Base-by-base conservation (phyloP, 1,139 yeast species). In the Yamadazyma oceani region DNA sequence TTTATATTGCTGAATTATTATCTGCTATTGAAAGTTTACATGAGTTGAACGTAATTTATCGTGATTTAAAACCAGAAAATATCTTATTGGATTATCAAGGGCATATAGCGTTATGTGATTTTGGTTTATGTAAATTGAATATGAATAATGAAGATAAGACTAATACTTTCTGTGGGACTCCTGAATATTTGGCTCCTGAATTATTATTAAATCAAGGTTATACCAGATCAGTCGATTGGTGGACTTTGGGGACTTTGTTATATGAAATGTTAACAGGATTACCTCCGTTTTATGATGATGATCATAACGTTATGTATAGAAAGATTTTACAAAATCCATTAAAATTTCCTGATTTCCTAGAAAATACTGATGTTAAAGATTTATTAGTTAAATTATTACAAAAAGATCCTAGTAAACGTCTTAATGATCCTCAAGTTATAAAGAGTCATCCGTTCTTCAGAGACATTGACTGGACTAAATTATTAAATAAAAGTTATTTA, bases 201-300 rank as follows among this genome's bases (percentile, higher is more conserved):
- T 76, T 92, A 41, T 68, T 92, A 41, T 70, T 90, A 46, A 95
- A 92, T 46, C 89, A 87, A 58, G 97, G 97, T 2, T 92, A 92
- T 62, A 89, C 97, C 5, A 80, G 95, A 60, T 83, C 86, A 53
- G 97, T 92, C 27, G 98, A 92, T 64, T 92, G 96, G 82, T 92
- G 98, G 98, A 92, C 97, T 1, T 71, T 92, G 47, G 98, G 98
- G 26, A 92, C 92, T 26, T 72, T 92, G 36, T 71, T 92, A 32
- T 92, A 86, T 59, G 98, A 92, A 61, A 92, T 92, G 98, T 75
- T 94, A 46, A 89, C 97, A 2, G 97, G 97, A 0, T 73, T 92
- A 48, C 98, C 98, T 7, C 97, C 97, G 33, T 92, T 89, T 58
- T 92, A 87, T 58, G 97, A 90, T 56, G 96, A 89, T 56, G 92